Base-by-base conservation (phyloP, 352 stramenopile genomes). In the Phytophthora brassicae region DNA sequence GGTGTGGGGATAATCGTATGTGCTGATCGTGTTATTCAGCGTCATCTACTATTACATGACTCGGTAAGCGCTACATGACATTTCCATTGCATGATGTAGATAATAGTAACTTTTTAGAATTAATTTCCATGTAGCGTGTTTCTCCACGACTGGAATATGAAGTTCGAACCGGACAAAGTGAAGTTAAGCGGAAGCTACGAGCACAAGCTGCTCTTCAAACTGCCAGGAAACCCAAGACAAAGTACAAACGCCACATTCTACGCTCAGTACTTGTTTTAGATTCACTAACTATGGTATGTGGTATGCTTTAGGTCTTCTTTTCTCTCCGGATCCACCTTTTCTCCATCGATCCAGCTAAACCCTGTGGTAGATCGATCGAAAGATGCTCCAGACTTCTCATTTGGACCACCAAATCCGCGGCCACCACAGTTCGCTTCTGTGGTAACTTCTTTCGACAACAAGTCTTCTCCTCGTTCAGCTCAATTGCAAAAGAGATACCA, bases 1-100 rank as follows among this genome's bases (percentile, higher is more conserved):
- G 80, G 80, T 6, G 61, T 88, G 2, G 84, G 84, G 12, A 62
- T 89, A 1, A 72, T 93, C 6, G 48, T 64, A 6, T 91, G 81
- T 35, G 26, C 54, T 8, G 61, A 82, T 44, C 52, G 68, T 17
- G 47, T 77, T n/a, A 60, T 93, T 13, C 76, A 91, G 29, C 60
- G 50, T 3, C 77, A 90, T 53, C 75, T 93, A 44, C 38, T 73
- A 6, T 61, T 72, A 14, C 68, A 71, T n/a, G 60, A 83, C 14
- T 84, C 79, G 41, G 80, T 89, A 68, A n/a, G n/a, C n/a, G n/a
- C n/a, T n/a, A n/a, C n/a, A n/a, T n/a, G n/a, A n/a, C n/a, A n/a
- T n/a, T n/a, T n/a, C n/a, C n/a, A n/a, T n/a, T n/a, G n/a, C n/a
- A n/a, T n/a, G n/a, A n/a, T n/a, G n/a, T n/a, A n/a, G n/a, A n/a